Percentiles rank a stretch among this genome's conserved stretches.
Conservation (phyloP, 2,329 filamentous ascomycete species). For the Acrodontium crateriforme region DNA sequence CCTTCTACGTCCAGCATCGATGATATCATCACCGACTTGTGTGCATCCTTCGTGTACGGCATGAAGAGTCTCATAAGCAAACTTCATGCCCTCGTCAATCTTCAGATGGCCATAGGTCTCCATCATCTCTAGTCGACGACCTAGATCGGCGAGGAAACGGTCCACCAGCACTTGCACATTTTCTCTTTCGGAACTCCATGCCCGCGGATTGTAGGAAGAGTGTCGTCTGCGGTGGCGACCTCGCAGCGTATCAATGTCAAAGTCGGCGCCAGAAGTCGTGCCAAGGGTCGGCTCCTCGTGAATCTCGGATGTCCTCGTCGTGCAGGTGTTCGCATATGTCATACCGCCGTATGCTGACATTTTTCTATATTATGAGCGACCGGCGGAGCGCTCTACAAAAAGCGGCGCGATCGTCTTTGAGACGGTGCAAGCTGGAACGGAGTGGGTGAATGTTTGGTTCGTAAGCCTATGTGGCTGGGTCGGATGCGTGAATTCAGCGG, state of each 20-base stretch:
- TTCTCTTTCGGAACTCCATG: slow-evolving; percentile 33
- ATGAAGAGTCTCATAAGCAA: slow-evolving; percentile 74
- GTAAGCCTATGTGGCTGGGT: no score
- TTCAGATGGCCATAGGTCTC: slow-evolving; percentile 77
- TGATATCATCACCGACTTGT: slow-evolving; percentile 75
- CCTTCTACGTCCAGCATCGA: slow-evolving; percentile 72
- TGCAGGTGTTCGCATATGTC: slow-evolving; percentile 6
- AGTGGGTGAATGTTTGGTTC: no score
- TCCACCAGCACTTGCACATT: slow-evolving; percentile 45
- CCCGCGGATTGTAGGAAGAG: slow-evolving; percentile 31
- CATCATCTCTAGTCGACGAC: slow-evolving; percentile 72
- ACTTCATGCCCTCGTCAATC: slow-evolving; percentile 69
- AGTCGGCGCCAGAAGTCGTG: slow-evolving; percentile 20
- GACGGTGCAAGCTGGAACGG: no score
- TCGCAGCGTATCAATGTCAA: slow-evolving; percentile 23
- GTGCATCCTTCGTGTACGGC: slow-evolving; percentile 80
- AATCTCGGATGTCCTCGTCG: slow-evolving; percentile 17
- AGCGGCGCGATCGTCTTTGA: no score
- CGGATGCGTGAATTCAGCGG: no score
- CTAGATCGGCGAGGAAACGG: slow-evolving; percentile 71
- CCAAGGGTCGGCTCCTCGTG: slow-evolving; percentile 32
- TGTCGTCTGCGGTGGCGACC: slow-evolving; percentile 29
- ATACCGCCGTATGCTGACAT: not conserved
- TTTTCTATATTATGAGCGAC: no score
- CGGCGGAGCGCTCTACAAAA: no score